Percentiles rank a stretch among this genome's conserved stretches.
These are phyloP conservation scores for Citeromyces matritensis DNA, from an alignment of 805 yeast genomes.

Conservation along the genomic window DNA sequence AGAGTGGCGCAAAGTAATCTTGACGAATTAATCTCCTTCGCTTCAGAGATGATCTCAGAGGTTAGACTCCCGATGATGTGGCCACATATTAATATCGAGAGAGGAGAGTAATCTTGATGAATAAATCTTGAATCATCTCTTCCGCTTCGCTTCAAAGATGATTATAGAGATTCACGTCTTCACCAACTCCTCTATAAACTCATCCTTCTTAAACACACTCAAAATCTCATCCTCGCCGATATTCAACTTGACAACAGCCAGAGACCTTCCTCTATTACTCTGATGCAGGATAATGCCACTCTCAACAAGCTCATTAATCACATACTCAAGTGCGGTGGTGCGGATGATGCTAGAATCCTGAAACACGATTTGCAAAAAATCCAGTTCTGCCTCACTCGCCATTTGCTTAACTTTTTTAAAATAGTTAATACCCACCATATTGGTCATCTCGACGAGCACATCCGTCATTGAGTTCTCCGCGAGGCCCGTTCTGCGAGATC, in stretches of 20 bases:
- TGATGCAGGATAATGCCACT: slow-evolving; percentile 66
- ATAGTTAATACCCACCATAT: slow-evolving; percentile 10
- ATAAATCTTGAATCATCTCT: too few species aligned
- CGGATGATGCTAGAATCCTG: slow-evolving; percentile 21
- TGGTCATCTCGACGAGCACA: slow-evolving; percentile 60
- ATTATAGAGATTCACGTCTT: not conserved
- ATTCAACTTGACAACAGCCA: slow-evolving; percentile 46
- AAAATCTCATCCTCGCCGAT: slow-evolving; percentile 59
- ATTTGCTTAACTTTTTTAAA: slow-evolving; percentile 14
- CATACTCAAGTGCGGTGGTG: slow-evolving; percentile 40
- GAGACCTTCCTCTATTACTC: slow-evolving; percentile 51
- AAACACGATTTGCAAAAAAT: slow-evolving; percentile 11
- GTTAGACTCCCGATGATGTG: too few species aligned
- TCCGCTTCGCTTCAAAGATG: too few species aligned
- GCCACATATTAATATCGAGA: too few species aligned
- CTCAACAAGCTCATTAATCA: slow-evolving; percentile 59
- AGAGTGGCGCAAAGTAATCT: too few species aligned
- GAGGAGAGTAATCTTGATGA: too few species aligned
- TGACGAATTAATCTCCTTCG: too few species aligned
- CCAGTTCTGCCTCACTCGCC: slow-evolving; percentile 9
- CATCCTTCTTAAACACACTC: slow-evolving; percentile 44
- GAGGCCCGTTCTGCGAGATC: slow-evolving; percentile 50
- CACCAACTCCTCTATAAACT: slow-evolving; percentile 17
- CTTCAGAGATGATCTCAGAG: too few species aligned
- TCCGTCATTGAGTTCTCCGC: slow-evolving; percentile 67